Percentiles rank a stretch among this genome's conserved stretches.
These are phyloP conservation scores for Phytophthora pluvialis DNA, from an alignment of 352 stramenopile genomes.

Conservation along the genomic window DNA sequence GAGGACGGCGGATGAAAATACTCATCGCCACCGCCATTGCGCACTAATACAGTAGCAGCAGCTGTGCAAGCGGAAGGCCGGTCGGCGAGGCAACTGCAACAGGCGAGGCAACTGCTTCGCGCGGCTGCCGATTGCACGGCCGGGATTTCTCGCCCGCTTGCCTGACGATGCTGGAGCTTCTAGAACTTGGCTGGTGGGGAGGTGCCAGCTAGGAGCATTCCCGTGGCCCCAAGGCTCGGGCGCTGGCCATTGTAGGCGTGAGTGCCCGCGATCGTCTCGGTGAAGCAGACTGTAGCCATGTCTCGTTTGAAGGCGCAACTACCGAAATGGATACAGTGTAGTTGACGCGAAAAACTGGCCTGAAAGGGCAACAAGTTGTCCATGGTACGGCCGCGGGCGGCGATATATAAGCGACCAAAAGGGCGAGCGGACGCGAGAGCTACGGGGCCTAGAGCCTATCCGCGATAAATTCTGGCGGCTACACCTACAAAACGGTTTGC, in stretches of 20 bases:
- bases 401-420: constrained; percentile 32
- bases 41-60: background rate
- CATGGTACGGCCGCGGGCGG: background rate
- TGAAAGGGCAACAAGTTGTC: background rate
- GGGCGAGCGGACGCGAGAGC: background rate
- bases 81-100: constrained; percentile 10
- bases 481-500: constrained; percentile 71
- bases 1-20: background rate
- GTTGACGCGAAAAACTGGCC: constrained; percentile 2
- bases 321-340: constrained; percentile 12
- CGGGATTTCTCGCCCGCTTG: constrained; percentile 3
- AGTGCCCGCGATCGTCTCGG: background rate
- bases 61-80: background rate
- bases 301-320: constrained; percentile 9
- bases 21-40: background rate
- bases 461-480: constrained; percentile 1
- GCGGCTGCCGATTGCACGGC: constrained; percentile 14
- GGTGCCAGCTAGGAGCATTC: background rate
- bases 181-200: background rate
- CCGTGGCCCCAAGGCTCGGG: background rate
- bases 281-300: constrained; percentile 22
- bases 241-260: background rate
- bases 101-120: background rate
- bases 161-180: constrained; percentile 7
- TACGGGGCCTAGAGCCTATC: background rate